These are phyloP conservation scores for Afroboletus lepidellus DNA, from an alignment of 1,284 basidiomycete genomes.

Conservation along the genomic window DNA sequence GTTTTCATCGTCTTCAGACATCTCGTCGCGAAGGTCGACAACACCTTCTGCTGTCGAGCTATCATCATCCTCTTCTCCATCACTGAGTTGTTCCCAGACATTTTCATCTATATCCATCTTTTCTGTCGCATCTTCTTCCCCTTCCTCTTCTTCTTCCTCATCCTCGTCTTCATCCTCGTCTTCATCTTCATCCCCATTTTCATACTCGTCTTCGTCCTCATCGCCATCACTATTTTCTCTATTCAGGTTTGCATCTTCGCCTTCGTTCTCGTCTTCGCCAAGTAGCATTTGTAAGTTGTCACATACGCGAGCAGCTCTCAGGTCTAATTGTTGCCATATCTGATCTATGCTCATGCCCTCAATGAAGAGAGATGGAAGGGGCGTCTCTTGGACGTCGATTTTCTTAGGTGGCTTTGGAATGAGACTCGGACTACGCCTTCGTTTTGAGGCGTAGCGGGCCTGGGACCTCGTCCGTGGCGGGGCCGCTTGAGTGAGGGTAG, in stretches of 20 bases:
- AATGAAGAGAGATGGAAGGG: conserved; percentile 71
- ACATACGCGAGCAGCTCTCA: conserved; percentile 68
- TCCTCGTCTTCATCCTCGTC: conserved; percentile 9
- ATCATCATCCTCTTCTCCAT: conserved; percentile 33
- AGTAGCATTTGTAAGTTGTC: conserved; percentile 53
- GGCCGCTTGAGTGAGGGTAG: conserved; percentile 58
- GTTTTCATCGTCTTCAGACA: conserved; percentile 41
- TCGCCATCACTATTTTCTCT: conserved; percentile 1
- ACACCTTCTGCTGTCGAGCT: conserved; percentile 39
- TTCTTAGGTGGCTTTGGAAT: conserved; percentile 31
- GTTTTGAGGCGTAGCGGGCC: conserved; percentile 41
- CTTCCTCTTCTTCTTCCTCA: conserved; percentile 26
- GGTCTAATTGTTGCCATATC: conserved; percentile 91
- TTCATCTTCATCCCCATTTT: conserved; percentile 27
- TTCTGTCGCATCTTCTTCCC: conserved; percentile 18
- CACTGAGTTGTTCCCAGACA: conserved; percentile 33
- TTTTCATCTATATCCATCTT: conserved; percentile 26
- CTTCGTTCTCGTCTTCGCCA: conserved; percentile 28
- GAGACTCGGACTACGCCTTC: conserved; percentile 42
- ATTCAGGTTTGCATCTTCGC: conserved; percentile 27
- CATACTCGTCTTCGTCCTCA: conserved; percentile 25
- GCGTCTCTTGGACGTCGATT: conserved; percentile 62
- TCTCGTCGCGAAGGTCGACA: conserved; percentile 47
- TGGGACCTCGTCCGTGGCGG: conserved; percentile 74
- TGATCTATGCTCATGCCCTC: conserved; percentile 89